phyloP scores from a whole-genome alignment of 495 filamentous ascomycete genomes.

The Penicillium daleae region DNA sequence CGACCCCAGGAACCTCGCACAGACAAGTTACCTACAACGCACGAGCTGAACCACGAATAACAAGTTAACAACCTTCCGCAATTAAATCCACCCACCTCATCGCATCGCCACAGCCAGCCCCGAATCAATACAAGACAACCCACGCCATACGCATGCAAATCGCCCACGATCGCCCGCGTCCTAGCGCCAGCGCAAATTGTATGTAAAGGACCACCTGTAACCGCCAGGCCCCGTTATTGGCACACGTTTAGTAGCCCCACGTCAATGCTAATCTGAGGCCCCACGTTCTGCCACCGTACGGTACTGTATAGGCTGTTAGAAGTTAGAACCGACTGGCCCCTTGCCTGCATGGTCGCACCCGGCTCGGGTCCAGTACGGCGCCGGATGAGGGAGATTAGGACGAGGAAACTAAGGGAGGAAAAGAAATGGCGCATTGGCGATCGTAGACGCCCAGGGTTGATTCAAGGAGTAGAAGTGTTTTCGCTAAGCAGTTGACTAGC shows the following conservation, averaged over 20 bases:
- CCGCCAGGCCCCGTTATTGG: not conserved
- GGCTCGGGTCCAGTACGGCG: constrained; percentile 26
- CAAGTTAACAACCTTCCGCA: not conserved
- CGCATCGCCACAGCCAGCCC: not conserved
- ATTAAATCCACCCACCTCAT: constrained; percentile 6
- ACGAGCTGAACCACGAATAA: constrained; percentile 3
- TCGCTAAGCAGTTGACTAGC: not conserved
- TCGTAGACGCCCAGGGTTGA: not conserved
- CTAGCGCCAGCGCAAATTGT: not conserved
- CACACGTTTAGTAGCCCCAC: not conserved
- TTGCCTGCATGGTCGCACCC: constrained; percentile 32
- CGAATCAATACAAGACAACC: not conserved
- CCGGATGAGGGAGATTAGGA: too few species aligned
- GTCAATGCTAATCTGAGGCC: not conserved
- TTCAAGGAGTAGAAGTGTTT: not conserved
- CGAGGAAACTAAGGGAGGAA: constrained; percentile 5
- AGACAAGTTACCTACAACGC: constrained; percentile 1
- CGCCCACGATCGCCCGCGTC: constrained; percentile 2
- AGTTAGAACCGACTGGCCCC: constrained; percentile 31
- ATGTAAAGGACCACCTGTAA: not conserved
- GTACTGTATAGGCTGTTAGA: constrained; percentile 14
- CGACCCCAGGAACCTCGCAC: constrained; percentile 7
- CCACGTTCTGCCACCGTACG: constrained; percentile 12
- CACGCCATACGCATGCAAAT: not conserved
- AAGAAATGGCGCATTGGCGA: constrained; percentile 22